phyloP scores from a whole-genome alignment of 2,329 filamentous ascomycete genomes.

The Corynespora cassiicola region DNA sequence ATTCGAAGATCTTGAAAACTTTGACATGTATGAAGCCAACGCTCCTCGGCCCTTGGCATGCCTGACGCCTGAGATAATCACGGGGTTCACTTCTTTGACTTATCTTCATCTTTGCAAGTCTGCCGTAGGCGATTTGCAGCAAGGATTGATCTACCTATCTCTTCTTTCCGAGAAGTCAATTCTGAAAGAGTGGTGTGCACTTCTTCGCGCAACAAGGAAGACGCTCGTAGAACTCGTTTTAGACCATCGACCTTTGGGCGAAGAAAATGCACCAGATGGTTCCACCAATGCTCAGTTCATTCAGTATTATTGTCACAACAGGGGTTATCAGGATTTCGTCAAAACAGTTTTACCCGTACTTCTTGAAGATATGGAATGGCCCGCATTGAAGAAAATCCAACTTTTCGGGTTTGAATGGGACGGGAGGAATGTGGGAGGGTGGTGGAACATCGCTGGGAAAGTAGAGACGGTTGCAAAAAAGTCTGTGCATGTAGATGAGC shows the following conservation, averaged over 20 bases:
- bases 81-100: conserved; percentile 8
- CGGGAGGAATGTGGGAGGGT: too few species aligned
- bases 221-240: conserved; percentile 10
- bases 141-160: conserved; percentile 4
- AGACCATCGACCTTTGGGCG: conserved; percentile 12
- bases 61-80: conserved; percentile 5
- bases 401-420: conserved; percentile 22
- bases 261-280: conserved; percentile 6
- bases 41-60: conserved; percentile 12
- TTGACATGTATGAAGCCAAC: conserved; percentile 1
- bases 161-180: conserved; percentile 1
- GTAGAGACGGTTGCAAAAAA: too few species aligned
- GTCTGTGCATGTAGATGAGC: too few species aligned
- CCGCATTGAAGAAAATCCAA: conserved; percentile 8
- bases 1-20: conserved; percentile 2
- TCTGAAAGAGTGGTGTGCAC: conserved; percentile 12
- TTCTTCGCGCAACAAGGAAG: conserved; percentile 5
- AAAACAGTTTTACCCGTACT: conserved; percentile 13
- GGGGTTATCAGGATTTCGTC: conserved; percentile 11
- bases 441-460: too few species aligned
- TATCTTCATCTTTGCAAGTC: conserved; percentile 11
- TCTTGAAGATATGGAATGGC: conserved; percentile 14
- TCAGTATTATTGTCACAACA: conserved; percentile 2
- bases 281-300: conserved; percentile 11
- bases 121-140: not conserved